These are phyloP conservation scores for Tylopilus rubrobrunneus DNA, from an alignment of 768 basidiomycete species.

Conservation along the genomic window DNA sequence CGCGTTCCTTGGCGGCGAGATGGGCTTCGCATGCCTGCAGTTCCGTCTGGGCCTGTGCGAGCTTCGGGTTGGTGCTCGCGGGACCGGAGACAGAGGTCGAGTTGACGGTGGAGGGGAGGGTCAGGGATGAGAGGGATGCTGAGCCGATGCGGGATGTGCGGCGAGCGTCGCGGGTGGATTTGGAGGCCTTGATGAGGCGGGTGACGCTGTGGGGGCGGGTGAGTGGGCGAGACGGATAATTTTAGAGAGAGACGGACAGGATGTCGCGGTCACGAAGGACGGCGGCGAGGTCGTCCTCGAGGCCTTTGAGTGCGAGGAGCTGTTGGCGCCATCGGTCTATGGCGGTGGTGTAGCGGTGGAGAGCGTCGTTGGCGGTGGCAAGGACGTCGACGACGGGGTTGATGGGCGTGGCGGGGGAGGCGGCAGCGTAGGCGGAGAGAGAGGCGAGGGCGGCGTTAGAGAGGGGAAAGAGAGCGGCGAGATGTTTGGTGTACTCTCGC, in stretches of 20 bases:
- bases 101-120: constrained; percentile 30
- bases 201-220: constrained; percentile 52
- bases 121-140: constrained; percentile 41
- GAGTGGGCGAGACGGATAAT: not conserved
- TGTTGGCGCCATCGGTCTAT: constrained; percentile 66
- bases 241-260: constrained; percentile 45
- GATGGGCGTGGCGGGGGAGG: constrained; percentile 32
- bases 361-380: constrained; percentile 63
- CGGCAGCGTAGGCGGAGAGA: constrained; percentile 69
- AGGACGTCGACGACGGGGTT: constrained; percentile 52
- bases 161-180: constrained; percentile 39
- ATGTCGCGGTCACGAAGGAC: constrained; percentile 73
- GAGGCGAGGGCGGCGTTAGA: constrained; percentile 61
- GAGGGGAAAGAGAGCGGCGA: constrained; percentile 51
- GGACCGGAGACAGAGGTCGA: constrained; percentile 15
- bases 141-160: constrained; percentile 38
- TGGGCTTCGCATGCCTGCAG: constrained; percentile 80
- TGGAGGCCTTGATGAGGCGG: constrained; percentile 75
- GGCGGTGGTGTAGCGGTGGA: constrained; percentile 54
- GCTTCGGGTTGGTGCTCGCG: constrained; percentile 38
- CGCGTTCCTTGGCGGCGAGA: constrained; percentile 64
- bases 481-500: constrained; percentile 65
- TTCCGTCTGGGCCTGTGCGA: constrained; percentile 66
- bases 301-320: constrained; percentile 53
- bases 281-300: constrained; percentile 72